phyloP scores from a whole-genome alignment of 1,284 basidiomycete species.

The Cutaneotrichosporon arboriforme region DNA sequence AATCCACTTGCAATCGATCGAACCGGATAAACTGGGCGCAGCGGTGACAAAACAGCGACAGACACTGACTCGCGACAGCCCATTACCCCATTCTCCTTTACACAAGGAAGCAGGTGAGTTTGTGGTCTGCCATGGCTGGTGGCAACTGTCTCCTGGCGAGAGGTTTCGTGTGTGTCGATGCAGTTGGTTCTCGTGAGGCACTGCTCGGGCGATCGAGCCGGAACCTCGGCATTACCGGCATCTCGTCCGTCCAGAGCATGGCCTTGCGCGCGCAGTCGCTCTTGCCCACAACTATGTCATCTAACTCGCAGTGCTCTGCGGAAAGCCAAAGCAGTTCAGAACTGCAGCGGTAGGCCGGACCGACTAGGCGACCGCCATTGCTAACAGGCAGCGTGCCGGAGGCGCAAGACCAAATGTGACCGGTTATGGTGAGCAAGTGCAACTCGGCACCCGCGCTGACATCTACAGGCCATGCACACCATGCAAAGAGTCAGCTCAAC shows the following conservation, averaged over 20 bases:
- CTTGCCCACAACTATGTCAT: no score
- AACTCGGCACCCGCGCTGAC: neutral
- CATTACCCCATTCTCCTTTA: constrained; percentile 3
- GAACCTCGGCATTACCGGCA: no score
- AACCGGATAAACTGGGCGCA: neutral
- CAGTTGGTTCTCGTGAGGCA: no score
- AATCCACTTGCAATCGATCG: neutral
- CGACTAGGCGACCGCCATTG: neutral
- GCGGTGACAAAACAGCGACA: neutral
- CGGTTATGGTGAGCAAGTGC: constrained; percentile 9
- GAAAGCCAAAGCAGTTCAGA: constrained; percentile 17
- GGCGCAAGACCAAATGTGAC: constrained; percentile 21
- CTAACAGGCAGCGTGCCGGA: constrained; percentile 13
- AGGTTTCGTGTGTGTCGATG: no score
- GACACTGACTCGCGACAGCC: neutral
- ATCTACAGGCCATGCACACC: constrained; percentile 14
- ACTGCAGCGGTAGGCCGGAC: constrained; percentile 15
- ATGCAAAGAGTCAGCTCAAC: constrained; percentile 12
- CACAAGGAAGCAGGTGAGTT: neutral
- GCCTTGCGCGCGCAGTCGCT: no score
- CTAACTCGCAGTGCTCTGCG: constrained; percentile 10
- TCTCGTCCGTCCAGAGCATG: no score
- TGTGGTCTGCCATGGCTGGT: no score
- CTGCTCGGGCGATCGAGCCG: no score
- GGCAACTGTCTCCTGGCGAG: no score